Conservation (phyloP, 257 asterid genomes). For the Parsonsia alboflavescens region DNA sequence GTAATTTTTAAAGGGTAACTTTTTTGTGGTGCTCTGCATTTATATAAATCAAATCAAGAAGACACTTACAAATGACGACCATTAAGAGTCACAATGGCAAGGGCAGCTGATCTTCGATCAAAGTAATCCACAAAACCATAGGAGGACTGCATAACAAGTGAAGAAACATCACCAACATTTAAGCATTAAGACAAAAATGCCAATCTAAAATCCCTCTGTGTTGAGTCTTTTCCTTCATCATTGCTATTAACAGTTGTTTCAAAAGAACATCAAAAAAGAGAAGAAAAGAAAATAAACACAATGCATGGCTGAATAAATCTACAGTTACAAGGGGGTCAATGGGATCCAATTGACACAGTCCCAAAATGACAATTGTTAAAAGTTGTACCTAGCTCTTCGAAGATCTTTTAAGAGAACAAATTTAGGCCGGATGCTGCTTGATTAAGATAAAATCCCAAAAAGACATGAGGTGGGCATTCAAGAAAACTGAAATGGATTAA, state of each 20-base stretch:
- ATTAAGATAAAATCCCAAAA: neutral
- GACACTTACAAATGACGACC: conserved; percentile 72
- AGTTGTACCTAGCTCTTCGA: neutral
- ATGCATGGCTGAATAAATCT: neutral
- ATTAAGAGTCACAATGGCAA: conserved; percentile 62
- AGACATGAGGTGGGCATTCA: neutral
- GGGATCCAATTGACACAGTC: neutral
- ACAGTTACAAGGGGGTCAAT: neutral
- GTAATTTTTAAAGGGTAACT: too few relatives aligned
- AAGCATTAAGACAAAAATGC: neutral
- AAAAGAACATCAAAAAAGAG: neutral
- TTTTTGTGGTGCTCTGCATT: neutral
- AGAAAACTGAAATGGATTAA: neutral
- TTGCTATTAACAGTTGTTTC: neutral
- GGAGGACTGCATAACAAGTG: conserved; percentile 62
- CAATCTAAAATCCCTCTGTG: neutral
- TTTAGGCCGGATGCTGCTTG: neutral
- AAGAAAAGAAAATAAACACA: too few relatives aligned
- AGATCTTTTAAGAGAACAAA: neutral
- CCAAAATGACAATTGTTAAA: neutral
- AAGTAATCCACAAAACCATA: conserved; percentile 85
- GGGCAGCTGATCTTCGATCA: conserved; percentile 79
- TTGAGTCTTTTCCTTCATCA: neutral
- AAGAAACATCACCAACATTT: neutral
- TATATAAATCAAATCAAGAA: conserved; percentile 9